Evolutionary conservation across 805 yeast genomes (phyloP).

Genomic region (Starmerella etchellsii): DNA sequence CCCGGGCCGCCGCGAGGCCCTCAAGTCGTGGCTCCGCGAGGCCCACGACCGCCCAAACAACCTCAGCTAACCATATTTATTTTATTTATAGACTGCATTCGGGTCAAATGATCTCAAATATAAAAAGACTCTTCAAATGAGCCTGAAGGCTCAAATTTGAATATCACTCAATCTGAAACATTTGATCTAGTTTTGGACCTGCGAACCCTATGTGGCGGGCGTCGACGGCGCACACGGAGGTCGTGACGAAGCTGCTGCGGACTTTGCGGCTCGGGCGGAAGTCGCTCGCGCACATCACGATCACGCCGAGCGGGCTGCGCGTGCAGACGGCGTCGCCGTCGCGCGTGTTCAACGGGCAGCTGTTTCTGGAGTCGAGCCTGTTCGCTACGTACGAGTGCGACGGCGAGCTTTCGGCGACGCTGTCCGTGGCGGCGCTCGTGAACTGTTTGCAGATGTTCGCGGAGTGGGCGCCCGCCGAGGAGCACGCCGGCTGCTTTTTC

Average conservation of each 20-base stretch:
- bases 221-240: constrained; percentile 15
- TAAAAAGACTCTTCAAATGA: no score
- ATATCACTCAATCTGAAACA: no score
- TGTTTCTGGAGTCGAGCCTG: constrained; percentile 14
- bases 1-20: constrained; percentile 6
- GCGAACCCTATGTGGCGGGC: no score
- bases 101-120: no score
- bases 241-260: constrained; percentile 11
- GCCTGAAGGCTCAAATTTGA: no score
- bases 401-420: constrained; percentile 1
- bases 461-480: constrained; percentile 29
- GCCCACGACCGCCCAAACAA: background rate
- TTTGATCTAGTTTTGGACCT: no score
- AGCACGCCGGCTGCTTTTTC: constrained; percentile 30
- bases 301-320: constrained; percentile 8
- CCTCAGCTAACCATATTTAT: background rate
- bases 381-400: constrained; percentile 15
- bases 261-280: constrained; percentile 8
- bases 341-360: constrained; percentile 10
- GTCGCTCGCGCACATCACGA: constrained; percentile 5
- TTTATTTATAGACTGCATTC: no score
- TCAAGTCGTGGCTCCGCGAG: constrained; percentile 12
- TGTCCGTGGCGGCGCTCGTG: constrained; percentile 16
- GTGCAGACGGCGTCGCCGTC: constrained; percentile 14
- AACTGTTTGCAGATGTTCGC: constrained; percentile 19